Base-by-base conservation (phyloP, 306 rosid genomes). In the Castanopsis chinensis region DNA sequence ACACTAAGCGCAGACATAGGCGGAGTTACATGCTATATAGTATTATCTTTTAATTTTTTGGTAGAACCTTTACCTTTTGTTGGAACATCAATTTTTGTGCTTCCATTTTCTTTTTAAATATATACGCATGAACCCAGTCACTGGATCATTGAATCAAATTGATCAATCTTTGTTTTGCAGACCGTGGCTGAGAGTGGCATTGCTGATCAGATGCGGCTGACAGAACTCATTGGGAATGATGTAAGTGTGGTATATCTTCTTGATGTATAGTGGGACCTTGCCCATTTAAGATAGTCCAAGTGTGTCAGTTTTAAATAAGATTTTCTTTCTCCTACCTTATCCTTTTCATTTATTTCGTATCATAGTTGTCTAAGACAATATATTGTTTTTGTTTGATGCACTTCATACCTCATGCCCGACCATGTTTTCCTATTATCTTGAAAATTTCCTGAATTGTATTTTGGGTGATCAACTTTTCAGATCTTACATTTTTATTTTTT, bases 171-270 rank as follows among this genome's bases (percentile, higher is more conserved):
- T 60, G 30, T 80, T 58, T 80, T 83, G 87, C 91, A 94, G 99
- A 90, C 90, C 79, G 80, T 94, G 85, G 91, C 80, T 83, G 99
- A 92, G 81, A 91, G 93, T 83, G 91, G 99, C 79, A 87, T 94
- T 81, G 76, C 93, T 72, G 99, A 94, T 85, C 97, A 92, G 85
- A 82, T 94, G 88, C 95, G 97, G 79, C 84, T 94, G 77, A 80
- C 93, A 0, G 97, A 94, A 57, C 88, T 92, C 78, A 88, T 94
- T 81, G 80, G 89, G 77, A 87, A 79, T 82, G 96, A 94, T 90
- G 99, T 94, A 88, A 94, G 98, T 71, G 65, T 58, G 64, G 37
- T 74, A 30, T 76, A 63, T 84, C 79, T 80, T 75, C 51, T 57
- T 79, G 18, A 74, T 76, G 8, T 60, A 77, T 74, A 1, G 72